Evolutionary conservation across 352 stramenopile species (phyloP), one percentile per base, ranked within the genome.

Genomic region (Globisporangium paddicum): DNA sequence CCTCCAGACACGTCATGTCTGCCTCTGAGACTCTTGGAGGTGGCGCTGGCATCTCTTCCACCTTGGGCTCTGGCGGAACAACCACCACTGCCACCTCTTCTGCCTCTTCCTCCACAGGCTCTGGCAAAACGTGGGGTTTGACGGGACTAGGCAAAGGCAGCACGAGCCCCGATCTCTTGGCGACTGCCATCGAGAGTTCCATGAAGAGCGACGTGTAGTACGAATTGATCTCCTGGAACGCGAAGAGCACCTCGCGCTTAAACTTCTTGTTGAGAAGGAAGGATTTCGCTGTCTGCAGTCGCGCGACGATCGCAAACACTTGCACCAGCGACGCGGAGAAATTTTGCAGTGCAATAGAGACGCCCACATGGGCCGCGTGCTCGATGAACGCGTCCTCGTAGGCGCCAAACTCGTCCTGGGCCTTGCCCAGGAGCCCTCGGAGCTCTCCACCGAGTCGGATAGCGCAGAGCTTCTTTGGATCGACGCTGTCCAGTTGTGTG

Each of bases 151-250:
- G 80, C 18, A 88, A 55, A 11, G 74, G 77, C 28, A 87, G 60
- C 37, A 77, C 67, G 38, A 82, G 64, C 2, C 74, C 77, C 2
- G 79, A 79, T 40, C 66, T 66, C 34, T 69, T 68, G 23, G 81
- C 83, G 16, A 91, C 66, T 16, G 81, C 74, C 75, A 91, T 89
- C 26, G 77, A 86, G 21, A 91, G 75, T 55, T 93, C 81, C 70
- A 90, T 91, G 60, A 93, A 93, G 5, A 90, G 67, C 18, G 79
- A 89, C 23, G 77, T 87, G 69, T 93, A 93, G 60, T 91, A 90
- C 59, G 83, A 87, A 48, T 89, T 91, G 65, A 91, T 91, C 62
- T 93, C 83, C 54, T 93, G 83, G 55, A 93, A 93, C 3, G 83
- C 83, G 55, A 93, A 93, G 18, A 83, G 62, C 19, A 90, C 70